Conservation (phyloP, 1,284 basidiomycete species). For the Heterobasidion occidentale region DNA sequence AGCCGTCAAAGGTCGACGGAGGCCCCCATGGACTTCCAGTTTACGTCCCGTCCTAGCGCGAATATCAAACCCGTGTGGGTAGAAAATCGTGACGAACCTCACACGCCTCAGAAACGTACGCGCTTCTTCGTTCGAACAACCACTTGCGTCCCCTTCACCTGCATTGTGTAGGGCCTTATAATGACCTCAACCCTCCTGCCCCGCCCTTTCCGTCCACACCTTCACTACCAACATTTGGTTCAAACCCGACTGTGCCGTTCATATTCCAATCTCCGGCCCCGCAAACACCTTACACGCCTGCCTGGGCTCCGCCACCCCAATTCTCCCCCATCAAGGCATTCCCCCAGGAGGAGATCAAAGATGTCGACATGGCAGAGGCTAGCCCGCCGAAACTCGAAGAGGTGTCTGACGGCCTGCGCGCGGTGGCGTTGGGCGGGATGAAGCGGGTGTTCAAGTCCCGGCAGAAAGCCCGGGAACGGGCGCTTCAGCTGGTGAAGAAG, state of each 20-base stretch:
- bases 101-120: conserved; percentile 58
- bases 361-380: conserved; percentile 66
- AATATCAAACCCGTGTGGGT: conserved; percentile 53
- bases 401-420: conserved; percentile 21
- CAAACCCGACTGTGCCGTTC: conserved; percentile 56
- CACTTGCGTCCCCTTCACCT: neutral
- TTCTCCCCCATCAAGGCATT: conserved; percentile 56
- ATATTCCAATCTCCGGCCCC: conserved; percentile 52
- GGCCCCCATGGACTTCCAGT: conserved; percentile 78
- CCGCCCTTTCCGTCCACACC: conserved; percentile 39
- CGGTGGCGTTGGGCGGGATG: conserved; percentile 61
- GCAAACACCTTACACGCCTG: conserved; percentile 36
- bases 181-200: conserved; percentile 38
- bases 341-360: conserved; percentile 47
- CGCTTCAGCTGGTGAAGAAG: conserved; percentile 18
- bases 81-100: conserved; percentile 3
- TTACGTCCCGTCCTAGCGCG: conserved; percentile 44
- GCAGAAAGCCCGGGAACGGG: conserved; percentile 34
- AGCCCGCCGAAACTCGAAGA: conserved; percentile 43
- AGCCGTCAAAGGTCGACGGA: conserved; percentile 46
- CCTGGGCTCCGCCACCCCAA: conserved; percentile 56
- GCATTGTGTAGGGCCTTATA: conserved; percentile 40
- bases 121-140: neutral
- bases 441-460: conserved; percentile 61
- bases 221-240: conserved; percentile 55